These are phyloP conservation scores for Marasmius fiardii DNA, from an alignment of 1,284 basidiomycete species.

Conservation along the genomic window DNA sequence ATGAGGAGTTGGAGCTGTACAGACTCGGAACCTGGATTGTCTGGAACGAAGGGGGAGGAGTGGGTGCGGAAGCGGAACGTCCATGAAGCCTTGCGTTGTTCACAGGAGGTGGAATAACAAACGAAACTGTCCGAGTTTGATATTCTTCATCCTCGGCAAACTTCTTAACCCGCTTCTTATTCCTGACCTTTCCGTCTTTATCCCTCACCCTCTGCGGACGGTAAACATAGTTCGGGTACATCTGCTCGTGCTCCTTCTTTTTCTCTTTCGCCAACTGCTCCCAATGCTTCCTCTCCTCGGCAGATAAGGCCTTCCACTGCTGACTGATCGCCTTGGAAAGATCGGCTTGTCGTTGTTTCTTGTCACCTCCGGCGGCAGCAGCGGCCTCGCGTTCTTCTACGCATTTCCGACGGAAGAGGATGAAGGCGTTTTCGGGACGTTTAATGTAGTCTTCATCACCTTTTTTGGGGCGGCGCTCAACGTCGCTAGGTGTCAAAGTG, in stretches of 20 bases:
- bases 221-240: conserved; percentile 14
- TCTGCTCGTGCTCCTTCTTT: conserved; percentile 16
- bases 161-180: conserved; percentile 39
- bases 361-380: conserved; percentile 38
- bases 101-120: conserved; percentile 39
- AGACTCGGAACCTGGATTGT: conserved; percentile 62
- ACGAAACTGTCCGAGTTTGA: conserved; percentile 43
- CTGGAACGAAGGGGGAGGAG: conserved; percentile 53
- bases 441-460: conserved; percentile 80
- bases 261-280: conserved; percentile 15
- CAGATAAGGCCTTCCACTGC: conserved; percentile 15
- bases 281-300: conserved; percentile 15
- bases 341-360: conserved; percentile 50
- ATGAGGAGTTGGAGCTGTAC: conserved; percentile 55
- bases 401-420: conserved; percentile 73
- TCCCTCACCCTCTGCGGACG: conserved; percentile 64
- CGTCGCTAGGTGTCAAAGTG: conserved; percentile 32
- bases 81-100: conserved; percentile 34
- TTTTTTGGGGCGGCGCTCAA: conserved; percentile 69
- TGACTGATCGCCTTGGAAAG: conserved; percentile 72
- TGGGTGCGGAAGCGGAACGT: conserved; percentile 52
- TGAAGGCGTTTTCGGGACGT: conserved; percentile 78
- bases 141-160: conserved; percentile 42
- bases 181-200: conserved; percentile 43
- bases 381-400: conserved; percentile 63